Evolutionary conservation across 2,329 filamentous ascomycete genomes (phyloP).

Genomic region (Cordyceps sp.): DNA sequence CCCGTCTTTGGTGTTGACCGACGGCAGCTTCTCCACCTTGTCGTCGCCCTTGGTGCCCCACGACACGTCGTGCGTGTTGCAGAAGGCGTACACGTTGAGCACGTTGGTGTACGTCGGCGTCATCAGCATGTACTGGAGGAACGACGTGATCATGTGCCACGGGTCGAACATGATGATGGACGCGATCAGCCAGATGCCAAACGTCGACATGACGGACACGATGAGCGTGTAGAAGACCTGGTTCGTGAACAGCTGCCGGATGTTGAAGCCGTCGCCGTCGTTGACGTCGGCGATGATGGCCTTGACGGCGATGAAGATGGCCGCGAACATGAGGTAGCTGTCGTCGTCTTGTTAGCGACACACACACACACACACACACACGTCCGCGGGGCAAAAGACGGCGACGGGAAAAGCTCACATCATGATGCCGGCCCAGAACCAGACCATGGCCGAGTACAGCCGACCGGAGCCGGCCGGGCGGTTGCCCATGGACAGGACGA

Average conservation of each 20-base stretch:
- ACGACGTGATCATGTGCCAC: constrained; percentile 68
- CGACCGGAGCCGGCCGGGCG: constrained; percentile 75
- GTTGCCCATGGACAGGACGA: background rate
- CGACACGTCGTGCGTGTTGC: constrained; percentile 93
- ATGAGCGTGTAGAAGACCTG: constrained; percentile 85
- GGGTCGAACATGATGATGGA: constrained; percentile 86
- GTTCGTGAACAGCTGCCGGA: constrained; percentile 67
- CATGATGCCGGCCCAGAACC: constrained; percentile 96
- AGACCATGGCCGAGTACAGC: constrained; percentile 93
- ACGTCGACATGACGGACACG: constrained; percentile 81
- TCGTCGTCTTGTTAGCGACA: background rate
- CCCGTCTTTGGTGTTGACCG: constrained; percentile 77
- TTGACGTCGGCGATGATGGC: constrained; percentile 60
- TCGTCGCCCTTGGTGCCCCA: constrained; percentile 98
- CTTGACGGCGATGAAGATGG: constrained; percentile 81
- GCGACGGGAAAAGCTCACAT: constrained; percentile 33
- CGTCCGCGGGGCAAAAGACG: background rate
- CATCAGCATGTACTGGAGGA: constrained; percentile 85
- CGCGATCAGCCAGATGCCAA: constrained; percentile 79
- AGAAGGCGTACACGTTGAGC: constrained; percentile 97
- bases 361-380: background rate
- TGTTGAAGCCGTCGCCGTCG: constrained; percentile 44
- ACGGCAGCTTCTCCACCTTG: constrained; percentile 79
- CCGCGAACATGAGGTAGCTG: constrained; percentile 84
- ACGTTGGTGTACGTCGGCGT: constrained; percentile 97